Evolutionary conservation across 306 rosid genomes (phyloP).

Genomic region (Citrullus amarus): DNA sequence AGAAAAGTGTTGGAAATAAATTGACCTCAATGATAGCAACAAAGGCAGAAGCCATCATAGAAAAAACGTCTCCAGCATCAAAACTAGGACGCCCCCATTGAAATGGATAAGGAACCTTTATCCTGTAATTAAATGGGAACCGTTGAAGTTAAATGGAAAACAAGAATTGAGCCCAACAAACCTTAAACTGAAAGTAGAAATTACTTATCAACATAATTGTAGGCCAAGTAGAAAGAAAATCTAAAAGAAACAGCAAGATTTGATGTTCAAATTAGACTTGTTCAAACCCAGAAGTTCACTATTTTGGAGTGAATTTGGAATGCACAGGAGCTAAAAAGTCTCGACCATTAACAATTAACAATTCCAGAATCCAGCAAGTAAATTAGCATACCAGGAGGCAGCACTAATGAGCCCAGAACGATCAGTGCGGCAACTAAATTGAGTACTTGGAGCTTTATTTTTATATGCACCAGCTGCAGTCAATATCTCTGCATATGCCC

Average conservation of each 20-base stretch:
- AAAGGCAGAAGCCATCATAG: conserved; percentile 59
- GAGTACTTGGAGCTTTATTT: conserved; percentile 49
- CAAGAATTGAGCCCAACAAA: background rate
- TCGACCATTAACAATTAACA: background rate
- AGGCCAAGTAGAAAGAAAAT: background rate
- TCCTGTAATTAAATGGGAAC: conserved; percentile 32
- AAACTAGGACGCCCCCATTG: conserved; percentile 82
- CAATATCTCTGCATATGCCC: conserved; percentile 76
- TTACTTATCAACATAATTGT: background rate
- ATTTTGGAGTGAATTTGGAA: background rate
- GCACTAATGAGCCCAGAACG: conserved; percentile 74
- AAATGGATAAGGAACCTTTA: conserved; percentile 84
- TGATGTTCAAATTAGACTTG: background rate
- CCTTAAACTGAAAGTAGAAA: background rate
- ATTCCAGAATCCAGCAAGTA: background rate
- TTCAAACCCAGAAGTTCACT: background rate
- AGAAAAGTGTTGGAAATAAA: background rate
- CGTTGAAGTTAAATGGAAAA: background rate
- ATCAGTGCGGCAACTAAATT: conserved; percentile 81
- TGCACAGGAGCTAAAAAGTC: background rate
- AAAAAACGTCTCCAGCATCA: conserved; percentile 59
- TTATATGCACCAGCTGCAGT: conserved; percentile 76
- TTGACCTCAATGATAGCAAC: conserved; percentile 72
- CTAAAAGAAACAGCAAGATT: background rate
- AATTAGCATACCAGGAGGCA: conserved; percentile 61